phyloP scores from a whole-genome alignment of 73 alveolate genomes.

The Tetrahymena elliotti region DNA sequence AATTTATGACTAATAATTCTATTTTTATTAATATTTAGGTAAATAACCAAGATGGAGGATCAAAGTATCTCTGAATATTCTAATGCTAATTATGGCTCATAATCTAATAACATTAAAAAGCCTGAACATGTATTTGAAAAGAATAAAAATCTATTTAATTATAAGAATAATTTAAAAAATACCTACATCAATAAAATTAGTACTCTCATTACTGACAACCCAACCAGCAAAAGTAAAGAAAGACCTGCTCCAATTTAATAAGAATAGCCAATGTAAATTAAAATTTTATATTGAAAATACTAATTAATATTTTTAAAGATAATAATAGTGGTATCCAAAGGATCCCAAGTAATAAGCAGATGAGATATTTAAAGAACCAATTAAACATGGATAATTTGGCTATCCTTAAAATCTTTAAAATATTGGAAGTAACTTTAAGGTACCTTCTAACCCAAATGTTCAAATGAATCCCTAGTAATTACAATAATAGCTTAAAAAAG shows the following conservation, averaged over 20 bases:
- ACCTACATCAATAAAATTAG: slow-evolving; percentile 35
- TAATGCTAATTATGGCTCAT: neutral
- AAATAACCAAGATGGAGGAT: neutral
- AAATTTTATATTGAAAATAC: neutral
- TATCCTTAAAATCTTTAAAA: neutral
- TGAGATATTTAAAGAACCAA: neutral
- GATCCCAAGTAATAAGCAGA: neutral
- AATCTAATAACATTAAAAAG: neutral
- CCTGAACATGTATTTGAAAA: neutral
- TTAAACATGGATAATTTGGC: neutral
- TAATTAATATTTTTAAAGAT: neutral
- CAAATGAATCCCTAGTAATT: neutral
- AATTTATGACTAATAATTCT: too few species aligned
- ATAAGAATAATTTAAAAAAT: slow-evolving; percentile 8
- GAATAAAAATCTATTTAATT: neutral
- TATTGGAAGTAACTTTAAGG: neutral
- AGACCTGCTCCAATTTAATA: neutral
- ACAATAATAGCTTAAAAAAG: neutral
- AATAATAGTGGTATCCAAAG: neutral
- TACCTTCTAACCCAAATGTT: neutral
- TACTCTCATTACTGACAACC: slow-evolving; percentile 1
- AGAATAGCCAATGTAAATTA: neutral
- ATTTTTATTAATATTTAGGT: neutral
- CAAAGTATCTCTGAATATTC: neutral
- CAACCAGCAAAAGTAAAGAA: neutral